These are phyloP conservation scores for Danielia oregonensis DNA, from an alignment of 805 yeast species.

Conservation along the genomic window DNA sequence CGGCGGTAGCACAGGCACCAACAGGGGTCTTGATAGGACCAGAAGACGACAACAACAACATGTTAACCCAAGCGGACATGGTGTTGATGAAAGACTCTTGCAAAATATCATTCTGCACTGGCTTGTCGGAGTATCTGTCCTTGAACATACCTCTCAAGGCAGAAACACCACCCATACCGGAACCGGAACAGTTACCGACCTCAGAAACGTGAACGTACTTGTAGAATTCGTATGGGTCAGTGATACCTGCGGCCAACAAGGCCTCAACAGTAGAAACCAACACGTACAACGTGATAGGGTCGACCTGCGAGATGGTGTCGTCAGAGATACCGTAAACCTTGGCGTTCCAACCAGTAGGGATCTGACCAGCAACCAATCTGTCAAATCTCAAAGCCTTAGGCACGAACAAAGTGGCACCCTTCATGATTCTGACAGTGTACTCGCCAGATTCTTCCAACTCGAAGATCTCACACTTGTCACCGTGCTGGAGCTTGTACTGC, in stretches of 20 bases:
- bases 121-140: constrained; percentile 88
- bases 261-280: constrained; percentile 96
- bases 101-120: constrained; percentile 94
- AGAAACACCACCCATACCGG: constrained; percentile 99
- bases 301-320: constrained; percentile 91
- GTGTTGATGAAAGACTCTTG: constrained; percentile 99
- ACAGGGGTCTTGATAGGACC: constrained; percentile 99
- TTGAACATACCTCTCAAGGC: constrained; percentile 98
- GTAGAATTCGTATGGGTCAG: constrained; percentile 98
- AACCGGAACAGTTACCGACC: constrained; percentile 98
- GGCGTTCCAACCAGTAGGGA: constrained; percentile 99
- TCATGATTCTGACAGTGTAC: constrained; percentile 81
- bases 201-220: constrained; percentile 97
- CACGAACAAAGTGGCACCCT: constrained; percentile 87
- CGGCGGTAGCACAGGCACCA: constrained; percentile 99
- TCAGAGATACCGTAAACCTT: constrained; percentile 91
- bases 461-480: constrained; percentile 87
- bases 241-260: constrained; percentile 86
- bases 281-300: constrained; percentile 89
- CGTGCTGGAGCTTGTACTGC: constrained; percentile 91
- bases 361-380: constrained; percentile 85
- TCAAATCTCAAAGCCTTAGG: constrained; percentile 84
- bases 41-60: constrained; percentile 92
- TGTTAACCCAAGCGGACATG: constrained; percentile 99
- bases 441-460: constrained; percentile 88